These are phyloP conservation scores for Neonectria faginata DNA, from an alignment of 2,329 filamentous ascomycete genomes.

Conservation along the genomic window DNA sequence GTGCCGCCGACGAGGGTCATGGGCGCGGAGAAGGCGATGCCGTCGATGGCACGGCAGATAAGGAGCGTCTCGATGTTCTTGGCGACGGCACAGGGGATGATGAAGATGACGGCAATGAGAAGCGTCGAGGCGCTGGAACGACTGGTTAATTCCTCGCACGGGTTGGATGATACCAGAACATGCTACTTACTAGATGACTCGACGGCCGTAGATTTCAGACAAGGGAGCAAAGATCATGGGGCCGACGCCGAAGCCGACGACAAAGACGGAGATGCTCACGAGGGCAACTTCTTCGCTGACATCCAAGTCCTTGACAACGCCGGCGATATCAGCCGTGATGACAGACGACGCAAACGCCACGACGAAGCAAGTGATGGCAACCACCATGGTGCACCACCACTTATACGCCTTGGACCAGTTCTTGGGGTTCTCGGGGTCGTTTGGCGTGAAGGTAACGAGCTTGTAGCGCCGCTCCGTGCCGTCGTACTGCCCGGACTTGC, in stretches of 20 bases:
- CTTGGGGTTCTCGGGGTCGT: constrained; percentile 84
- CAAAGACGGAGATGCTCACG: constrained; percentile 79
- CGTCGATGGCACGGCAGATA: constrained; percentile 81
- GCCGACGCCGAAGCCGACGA: constrained; percentile 83
- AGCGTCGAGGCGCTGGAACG: constrained; percentile 66
- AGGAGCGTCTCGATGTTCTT: constrained; percentile 82
- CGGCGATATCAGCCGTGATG: constrained; percentile 80
- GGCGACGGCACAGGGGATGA: constrained; percentile 82
- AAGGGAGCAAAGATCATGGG: constrained; percentile 85
- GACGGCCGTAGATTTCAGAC: constrained; percentile 79
- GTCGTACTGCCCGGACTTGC: constrained; percentile 30
- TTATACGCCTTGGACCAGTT: constrained; percentile 84
- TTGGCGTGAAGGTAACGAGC: constrained; percentile 73
- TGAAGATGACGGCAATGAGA: constrained; percentile 78
- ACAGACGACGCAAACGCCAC: constrained; percentile 79
- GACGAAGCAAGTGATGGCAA: constrained; percentile 80
- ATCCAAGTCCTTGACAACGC: constrained; percentile 71
- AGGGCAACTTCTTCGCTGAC: constrained; percentile 80
- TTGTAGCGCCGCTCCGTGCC: constrained; percentile 53
- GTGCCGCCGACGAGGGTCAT: constrained; percentile 90
- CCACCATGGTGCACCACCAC: constrained; percentile 89
- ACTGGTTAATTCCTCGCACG: constrained; percentile 1
- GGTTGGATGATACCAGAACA: constrained; percentile 12
- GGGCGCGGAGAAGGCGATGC: constrained; percentile 85
- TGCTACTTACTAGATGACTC: constrained; percentile 71